Conservation (phyloP, 768 basidiomycete species). For the Mrakia hoshinonis region DNA sequence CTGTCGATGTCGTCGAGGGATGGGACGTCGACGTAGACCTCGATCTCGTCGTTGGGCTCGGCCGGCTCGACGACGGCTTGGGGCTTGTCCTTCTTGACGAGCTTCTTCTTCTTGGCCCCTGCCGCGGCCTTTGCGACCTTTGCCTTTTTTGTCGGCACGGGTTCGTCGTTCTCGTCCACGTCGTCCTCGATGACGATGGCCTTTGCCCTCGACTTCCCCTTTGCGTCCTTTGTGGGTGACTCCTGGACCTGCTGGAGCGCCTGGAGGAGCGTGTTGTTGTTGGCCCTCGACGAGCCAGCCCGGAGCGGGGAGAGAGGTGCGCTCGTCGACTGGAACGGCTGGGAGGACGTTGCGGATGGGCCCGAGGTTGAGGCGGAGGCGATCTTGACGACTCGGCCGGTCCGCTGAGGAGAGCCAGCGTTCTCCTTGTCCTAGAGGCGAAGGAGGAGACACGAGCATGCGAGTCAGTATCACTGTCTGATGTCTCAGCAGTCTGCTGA, state of each 20-base stretch:
- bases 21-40: background rate
- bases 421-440: background rate
- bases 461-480: background rate
- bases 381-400: conserved; percentile 14
- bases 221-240: background rate
- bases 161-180: background rate
- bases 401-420: background rate
- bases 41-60: background rate
- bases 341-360: background rate
- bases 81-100: background rate
- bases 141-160: background rate
- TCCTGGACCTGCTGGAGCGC: background rate
- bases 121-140: background rate
- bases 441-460: too few species aligned
- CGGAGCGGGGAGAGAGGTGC: background rate
- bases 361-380: background rate
- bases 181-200: background rate
- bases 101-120: background rate
- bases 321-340: background rate
- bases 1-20: background rate
- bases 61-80: background rate
- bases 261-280: background rate
- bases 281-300: background rate
- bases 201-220: background rate
- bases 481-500: too few species aligned